Conservation (phyloP, 768 basidiomycete species). For the Tylopilus intermedius region DNA sequence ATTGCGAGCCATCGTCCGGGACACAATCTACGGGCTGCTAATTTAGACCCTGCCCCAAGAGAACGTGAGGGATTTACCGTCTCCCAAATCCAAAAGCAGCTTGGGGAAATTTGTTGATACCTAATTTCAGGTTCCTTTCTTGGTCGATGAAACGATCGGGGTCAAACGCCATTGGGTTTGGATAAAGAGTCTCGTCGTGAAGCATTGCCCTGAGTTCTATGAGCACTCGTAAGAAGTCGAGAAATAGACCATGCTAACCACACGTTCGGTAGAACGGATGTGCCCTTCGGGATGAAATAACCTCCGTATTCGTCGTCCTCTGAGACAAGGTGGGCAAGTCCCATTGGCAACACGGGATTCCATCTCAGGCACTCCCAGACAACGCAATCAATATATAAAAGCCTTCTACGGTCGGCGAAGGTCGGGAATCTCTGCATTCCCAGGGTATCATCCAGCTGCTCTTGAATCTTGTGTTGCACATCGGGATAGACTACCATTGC, state of each 20-base stretch:
- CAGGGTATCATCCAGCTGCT: conserved; percentile 46
- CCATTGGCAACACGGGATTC: conserved; percentile 36
- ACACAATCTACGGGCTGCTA: conserved; percentile 32
- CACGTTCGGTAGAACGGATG: conserved; percentile 44
- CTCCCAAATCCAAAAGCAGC: conserved; percentile 40
- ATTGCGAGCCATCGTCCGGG: conserved; percentile 42
- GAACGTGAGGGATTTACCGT: conserved; percentile 24
- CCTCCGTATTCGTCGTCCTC: conserved; percentile 44
- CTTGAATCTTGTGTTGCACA: conserved; percentile 44
- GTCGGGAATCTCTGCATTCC: conserved; percentile 43
- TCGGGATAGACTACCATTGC: conserved; percentile 53
- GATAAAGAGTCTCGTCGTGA: conserved; percentile 36
- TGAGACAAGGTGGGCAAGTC: conserved; percentile 18
- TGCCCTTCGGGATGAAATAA: conserved; percentile 41
- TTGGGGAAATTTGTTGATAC: conserved; percentile 34
- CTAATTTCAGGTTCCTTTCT: conserved; percentile 23
- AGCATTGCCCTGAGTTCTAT: conserved; percentile 36
- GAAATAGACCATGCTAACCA: conserved; percentile 32
- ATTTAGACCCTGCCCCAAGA: background rate
- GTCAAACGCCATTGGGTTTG: conserved; percentile 37
- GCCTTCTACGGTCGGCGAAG: conserved; percentile 37
- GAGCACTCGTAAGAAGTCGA: conserved; percentile 2
- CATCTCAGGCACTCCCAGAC: conserved; percentile 37
- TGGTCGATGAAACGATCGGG: conserved; percentile 34
- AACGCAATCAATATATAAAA: conserved; percentile 37